Evolutionary conservation across 2,329 filamentous ascomycete species (phyloP).

Genomic region (Sporothrix brunneoviolacea): DNA sequence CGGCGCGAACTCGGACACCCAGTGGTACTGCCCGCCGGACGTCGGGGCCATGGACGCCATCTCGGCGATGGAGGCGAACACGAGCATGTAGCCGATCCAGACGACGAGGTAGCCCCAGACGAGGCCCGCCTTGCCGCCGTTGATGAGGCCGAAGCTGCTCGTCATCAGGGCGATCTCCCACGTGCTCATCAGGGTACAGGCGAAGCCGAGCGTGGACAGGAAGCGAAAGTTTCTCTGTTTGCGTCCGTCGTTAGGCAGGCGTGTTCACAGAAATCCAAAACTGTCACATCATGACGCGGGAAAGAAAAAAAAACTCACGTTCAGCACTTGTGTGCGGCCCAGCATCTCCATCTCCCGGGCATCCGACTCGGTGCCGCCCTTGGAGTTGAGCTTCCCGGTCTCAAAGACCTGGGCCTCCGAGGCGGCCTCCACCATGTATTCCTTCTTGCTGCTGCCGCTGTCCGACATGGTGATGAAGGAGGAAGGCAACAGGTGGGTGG

Average conservation of each 20-base stretch:
- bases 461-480: conserved; percentile 13
- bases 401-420: conserved; percentile 17
- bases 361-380: conserved; percentile 25
- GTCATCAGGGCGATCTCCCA: conserved; percentile 45
- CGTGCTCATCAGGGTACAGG: conserved; percentile 45
- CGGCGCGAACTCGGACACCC: conserved; percentile 49
- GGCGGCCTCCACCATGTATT: conserved; percentile 15
- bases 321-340: conserved; percentile 19
- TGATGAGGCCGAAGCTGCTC: conserved; percentile 33
- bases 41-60: conserved; percentile 42
- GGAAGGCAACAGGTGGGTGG: not conserved
- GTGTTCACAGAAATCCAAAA: no score
- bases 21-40: conserved; percentile 54
- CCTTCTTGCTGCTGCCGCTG: conserved; percentile 14
- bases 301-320: conserved; percentile 16
- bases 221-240: conserved; percentile 43
- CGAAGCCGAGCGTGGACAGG: conserved; percentile 44
- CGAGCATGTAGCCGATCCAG: conserved; percentile 39
- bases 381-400: conserved; percentile 15
- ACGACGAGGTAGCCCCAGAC: conserved; percentile 45
- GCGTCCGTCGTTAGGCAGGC: no score
- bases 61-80: conserved; percentile 35
- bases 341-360: conserved; percentile 27
- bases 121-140: conserved; percentile 47
- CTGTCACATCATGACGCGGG: no score